phyloP scores from a whole-genome alignment of 2,329 filamentous ascomycete species.

The Cladosporium cucumerinum region DNA sequence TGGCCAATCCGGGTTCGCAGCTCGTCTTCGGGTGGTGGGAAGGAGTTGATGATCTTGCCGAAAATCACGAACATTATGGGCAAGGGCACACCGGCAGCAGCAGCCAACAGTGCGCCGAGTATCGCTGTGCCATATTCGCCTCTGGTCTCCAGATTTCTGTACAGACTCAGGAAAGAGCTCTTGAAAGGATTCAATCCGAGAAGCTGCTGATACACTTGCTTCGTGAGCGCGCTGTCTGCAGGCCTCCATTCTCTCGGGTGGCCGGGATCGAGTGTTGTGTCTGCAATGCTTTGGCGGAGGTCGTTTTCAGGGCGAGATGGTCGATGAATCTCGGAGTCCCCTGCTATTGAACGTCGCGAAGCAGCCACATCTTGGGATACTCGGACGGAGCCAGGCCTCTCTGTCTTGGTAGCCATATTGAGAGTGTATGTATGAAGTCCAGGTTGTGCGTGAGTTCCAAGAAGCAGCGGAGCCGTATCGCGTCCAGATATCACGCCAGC shows the following conservation, averaged over 20 bases:
- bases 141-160: constrained; percentile 43
- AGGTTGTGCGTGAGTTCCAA: background rate
- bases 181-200: constrained; percentile 45
- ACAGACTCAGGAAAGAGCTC: constrained; percentile 50
- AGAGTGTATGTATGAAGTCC: background rate
- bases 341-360: constrained; percentile 8
- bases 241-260: constrained; percentile 21
- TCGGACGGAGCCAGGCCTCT: background rate
- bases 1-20: constrained; percentile 41
- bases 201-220: constrained; percentile 33
- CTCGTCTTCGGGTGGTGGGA: constrained; percentile 47
- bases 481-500: background rate
- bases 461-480: background rate
- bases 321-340: background rate
- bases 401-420: constrained; percentile 3
- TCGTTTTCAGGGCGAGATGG: background rate
- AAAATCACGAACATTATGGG: constrained; percentile 46
- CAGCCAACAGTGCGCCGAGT: constrained; percentile 35
- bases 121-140: constrained; percentile 37
- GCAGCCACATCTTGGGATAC: constrained; percentile 12
- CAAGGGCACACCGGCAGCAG: constrained; percentile 41
- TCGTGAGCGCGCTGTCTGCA: constrained; percentile 10
- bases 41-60: constrained; percentile 49
- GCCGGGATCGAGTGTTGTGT: constrained; percentile 22
- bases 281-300: constrained; percentile 15